Percentiles rank a stretch among this genome's conserved stretches.
Conservation (phyloP, 2,329 filamentous ascomycete species). For the Fusarium goolgardi region DNA sequence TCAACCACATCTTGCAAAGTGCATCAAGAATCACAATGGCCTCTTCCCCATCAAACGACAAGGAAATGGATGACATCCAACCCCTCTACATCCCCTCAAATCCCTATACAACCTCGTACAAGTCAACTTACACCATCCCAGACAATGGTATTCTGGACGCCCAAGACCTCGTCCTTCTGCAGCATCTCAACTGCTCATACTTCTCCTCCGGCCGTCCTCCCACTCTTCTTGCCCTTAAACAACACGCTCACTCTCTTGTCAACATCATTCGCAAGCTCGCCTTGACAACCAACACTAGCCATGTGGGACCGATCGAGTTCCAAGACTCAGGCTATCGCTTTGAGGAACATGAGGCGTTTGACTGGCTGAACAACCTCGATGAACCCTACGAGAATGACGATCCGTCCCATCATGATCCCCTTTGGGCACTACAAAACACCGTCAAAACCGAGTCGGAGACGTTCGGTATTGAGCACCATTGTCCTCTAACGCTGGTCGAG, state of each 20-base stretch:
- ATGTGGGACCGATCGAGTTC: constrained; percentile 39
- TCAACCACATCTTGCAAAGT: neutral
- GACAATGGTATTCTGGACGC: constrained; percentile 38
- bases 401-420: constrained; percentile 59
- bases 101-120: constrained; percentile 45
- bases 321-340: constrained; percentile 51
- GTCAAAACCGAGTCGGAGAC: constrained; percentile 57
- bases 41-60: constrained; percentile 4
- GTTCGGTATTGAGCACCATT: constrained; percentile 57
- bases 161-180: constrained; percentile 43
- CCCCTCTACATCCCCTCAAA: constrained; percentile 44
- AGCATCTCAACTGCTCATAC: constrained; percentile 67
- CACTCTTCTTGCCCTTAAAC: constrained; percentile 68
- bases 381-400: constrained; percentile 62
- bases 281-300: constrained; percentile 50
- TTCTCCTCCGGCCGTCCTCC: constrained; percentile 65
- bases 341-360: constrained; percentile 62
- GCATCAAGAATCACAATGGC: constrained; percentile 5
- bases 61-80: neutral
- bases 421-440: constrained; percentile 60
- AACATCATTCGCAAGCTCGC: constrained; percentile 63
- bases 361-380: constrained; percentile 66
- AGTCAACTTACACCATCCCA: constrained; percentile 43
- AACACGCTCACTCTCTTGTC: constrained; percentile 68
- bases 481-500: constrained; percentile 54